Conservation (phyloP, 805 yeast species). For the Candida ovalis region DNA sequence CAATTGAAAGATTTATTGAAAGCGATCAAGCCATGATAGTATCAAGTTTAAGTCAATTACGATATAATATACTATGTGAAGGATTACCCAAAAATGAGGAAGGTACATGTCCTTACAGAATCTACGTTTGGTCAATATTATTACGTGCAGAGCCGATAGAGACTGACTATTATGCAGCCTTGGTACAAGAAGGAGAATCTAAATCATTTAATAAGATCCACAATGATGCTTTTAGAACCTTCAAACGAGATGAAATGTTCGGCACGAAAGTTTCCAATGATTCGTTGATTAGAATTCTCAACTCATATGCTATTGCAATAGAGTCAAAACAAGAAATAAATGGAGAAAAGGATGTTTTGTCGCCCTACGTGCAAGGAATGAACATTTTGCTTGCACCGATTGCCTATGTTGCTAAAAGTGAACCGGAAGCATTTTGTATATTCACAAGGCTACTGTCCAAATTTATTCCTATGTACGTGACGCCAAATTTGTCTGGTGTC, state of each 20-base stretch:
- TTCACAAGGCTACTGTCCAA: conserved; percentile 57
- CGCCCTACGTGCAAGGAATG: conserved; percentile 85
- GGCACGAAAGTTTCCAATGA: conserved; percentile 65
- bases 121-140: conserved; percentile 78
- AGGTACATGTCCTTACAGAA: conserved; percentile 61
- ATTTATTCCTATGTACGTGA: conserved; percentile 74
- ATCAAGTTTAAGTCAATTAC: conserved; percentile 49
- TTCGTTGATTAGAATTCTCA: conserved; percentile 61
- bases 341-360: conserved; percentile 20
- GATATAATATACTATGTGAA: conserved; percentile 48
- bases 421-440: conserved; percentile 79
- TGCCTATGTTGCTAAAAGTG: conserved; percentile 69
- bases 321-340: conserved; percentile 10
- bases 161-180: conserved; percentile 49
- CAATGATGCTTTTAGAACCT: conserved; percentile 82
- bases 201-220: conserved; percentile 63
- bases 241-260: conserved; percentile 69
- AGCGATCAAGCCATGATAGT: conserved; percentile 42
- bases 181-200: conserved; percentile 50
- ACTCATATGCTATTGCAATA: conserved; percentile 60
- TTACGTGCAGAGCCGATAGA: conserved; percentile 58
- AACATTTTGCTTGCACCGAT: conserved; percentile 84
- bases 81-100: conserved; percentile 32
- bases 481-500: conserved; percentile 76
- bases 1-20: conserved; percentile 48